Conservation (phyloP, 352 stramenopile species). For the Phytophthora boehmeriae region DNA sequence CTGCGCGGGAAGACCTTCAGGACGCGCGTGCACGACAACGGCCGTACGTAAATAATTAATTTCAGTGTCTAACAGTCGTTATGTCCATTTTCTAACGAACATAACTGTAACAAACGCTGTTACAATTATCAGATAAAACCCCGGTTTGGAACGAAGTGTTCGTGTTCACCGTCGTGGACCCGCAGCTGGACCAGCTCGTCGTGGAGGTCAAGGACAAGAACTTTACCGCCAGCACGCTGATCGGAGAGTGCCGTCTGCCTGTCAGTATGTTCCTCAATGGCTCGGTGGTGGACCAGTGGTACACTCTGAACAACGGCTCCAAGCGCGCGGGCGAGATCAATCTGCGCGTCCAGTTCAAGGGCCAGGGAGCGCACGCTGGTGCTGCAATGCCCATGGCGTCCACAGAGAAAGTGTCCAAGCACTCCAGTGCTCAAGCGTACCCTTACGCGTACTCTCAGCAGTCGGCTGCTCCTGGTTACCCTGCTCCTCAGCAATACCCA, state of each 20-base stretch:
- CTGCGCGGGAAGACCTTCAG: slow-evolving; percentile 68
- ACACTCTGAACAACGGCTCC: slow-evolving; percentile 72
- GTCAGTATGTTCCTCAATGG: slow-evolving; percentile 78
- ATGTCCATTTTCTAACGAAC: slow-evolving; percentile 1
- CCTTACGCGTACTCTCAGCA: slow-evolving; percentile 40
- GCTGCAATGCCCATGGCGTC: slow-evolving; percentile 17
- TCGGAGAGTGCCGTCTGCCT: slow-evolving; percentile 73
- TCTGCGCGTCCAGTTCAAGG: slow-evolving; percentile 73
- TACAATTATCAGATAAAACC: slow-evolving; percentile 50
- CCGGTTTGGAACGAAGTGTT: slow-evolving; percentile 88
- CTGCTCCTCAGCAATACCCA: slow-evolving; percentile 20
- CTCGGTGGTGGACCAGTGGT: slow-evolving; percentile 80
- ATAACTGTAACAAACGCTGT: background rate
- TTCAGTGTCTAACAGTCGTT: background rate
- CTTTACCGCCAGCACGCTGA: slow-evolving; percentile 75
- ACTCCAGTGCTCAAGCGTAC: slow-evolving; percentile 33
- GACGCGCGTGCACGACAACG: slow-evolving; percentile 87
- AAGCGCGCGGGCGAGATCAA: slow-evolving; percentile 80
- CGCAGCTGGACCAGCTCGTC: slow-evolving; percentile 74
- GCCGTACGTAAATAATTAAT: slow-evolving; percentile 45
- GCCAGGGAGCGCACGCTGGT: slow-evolving; percentile 26
- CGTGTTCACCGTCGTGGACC: slow-evolving; percentile 73
- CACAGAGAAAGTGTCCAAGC: slow-evolving; percentile 28
- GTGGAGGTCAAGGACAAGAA: slow-evolving; percentile 89
- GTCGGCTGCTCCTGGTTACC: slow-evolving; percentile 23